Evolutionary conservation across 108 stramenopile species (phyloP), one percentile per base, ranked within the genome.

Genomic region (Nitzschia sp.): DNA sequence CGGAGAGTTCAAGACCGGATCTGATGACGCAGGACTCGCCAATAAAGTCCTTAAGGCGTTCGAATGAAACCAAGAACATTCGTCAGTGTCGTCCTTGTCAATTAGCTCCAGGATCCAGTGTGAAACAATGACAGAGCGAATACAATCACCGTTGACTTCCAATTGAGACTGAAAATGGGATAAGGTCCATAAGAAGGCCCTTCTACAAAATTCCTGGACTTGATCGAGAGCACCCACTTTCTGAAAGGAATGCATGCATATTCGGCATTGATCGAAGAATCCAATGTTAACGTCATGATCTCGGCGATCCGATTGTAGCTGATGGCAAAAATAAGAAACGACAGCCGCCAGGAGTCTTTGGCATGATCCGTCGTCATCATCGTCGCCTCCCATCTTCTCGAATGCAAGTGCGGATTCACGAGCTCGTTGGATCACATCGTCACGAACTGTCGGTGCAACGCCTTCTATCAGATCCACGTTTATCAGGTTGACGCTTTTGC

Each of bases 81-180:
- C 27, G 15, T 57, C 56, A 4, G 21, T 30, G 31, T 57, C 30
- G 21, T 32, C 56, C 27, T 32, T 28, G 21, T 57, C n/a, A 9
- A 32, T 5, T 13, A 29, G 31, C 24, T 57, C 56, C 6, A 57
- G 56, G 31, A 57, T 57, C 56, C 56, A 57, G 15, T 32, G n/a
- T 18, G 31, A 29, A 29, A 30, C 23, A 31, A 57, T 30, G 30
- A 32, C 56, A 4, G 56, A 29, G 15, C 56, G 56, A 30, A 30
- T 57, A 4, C 15, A 13, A 18, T 57, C 56, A 11, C 56, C 56
- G 8, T 5, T 19, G 19, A 19, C 11, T 51, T 51, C 49, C 5
- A 51, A 19, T 19, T 51, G 49, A 51, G 5, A 19, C 49, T 51
- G 49, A 19, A 51, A 51, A 23, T 21, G 49, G n/a, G 49, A 51